These are phyloP conservation scores for Basipetospora sp. DNA, from an alignment of 2,329 filamentous ascomycete genomes.

Conservation along the genomic window DNA sequence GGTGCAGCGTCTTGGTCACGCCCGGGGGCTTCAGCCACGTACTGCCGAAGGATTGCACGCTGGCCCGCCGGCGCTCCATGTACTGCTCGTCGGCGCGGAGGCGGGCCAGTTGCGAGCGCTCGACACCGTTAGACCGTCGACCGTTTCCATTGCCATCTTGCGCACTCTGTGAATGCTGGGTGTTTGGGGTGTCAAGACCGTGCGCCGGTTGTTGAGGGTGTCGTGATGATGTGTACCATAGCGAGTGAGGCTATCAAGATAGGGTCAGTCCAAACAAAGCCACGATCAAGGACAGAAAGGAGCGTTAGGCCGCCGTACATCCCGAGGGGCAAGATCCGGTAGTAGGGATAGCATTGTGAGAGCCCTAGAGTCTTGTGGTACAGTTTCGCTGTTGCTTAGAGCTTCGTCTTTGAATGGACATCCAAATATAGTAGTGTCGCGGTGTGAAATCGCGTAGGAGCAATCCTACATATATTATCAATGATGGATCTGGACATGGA, in stretches of 20 bases:
- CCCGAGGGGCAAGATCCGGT: constrained; percentile 53
- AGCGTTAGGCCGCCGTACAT: constrained; percentile 33
- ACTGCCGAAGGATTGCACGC: constrained; percentile 75
- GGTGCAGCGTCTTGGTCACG: constrained; percentile 75
- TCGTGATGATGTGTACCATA: constrained; percentile 58
- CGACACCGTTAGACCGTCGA: too few relatives aligned
- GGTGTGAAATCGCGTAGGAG: too few relatives aligned
- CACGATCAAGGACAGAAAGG: not conserved
- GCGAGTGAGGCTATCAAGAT: constrained; percentile 46
- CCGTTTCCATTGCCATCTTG: too few relatives aligned
- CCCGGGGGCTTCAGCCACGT: constrained; percentile 85
- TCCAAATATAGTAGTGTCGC: too few relatives aligned
- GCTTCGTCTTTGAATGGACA: too few relatives aligned
- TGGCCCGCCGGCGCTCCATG: constrained; percentile 60
- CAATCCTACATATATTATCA: too few relatives aligned
- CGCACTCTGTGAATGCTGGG: too few relatives aligned
- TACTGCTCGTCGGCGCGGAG: constrained; percentile 64
- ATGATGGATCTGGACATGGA: too few relatives aligned
- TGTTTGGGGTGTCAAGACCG: constrained; percentile 19
- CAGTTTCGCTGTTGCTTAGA: too few relatives aligned
- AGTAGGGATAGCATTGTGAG: constrained; percentile 45
- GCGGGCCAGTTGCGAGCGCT: constrained; percentile 50
- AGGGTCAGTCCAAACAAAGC: not conserved
- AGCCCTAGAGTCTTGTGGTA: too few relatives aligned
- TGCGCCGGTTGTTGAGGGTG: constrained; percentile 26